These are phyloP conservation scores for Zymoseptoria pseudotritici DNA, from an alignment of 2,329 filamentous ascomycete species.

Conservation along the genomic window DNA sequence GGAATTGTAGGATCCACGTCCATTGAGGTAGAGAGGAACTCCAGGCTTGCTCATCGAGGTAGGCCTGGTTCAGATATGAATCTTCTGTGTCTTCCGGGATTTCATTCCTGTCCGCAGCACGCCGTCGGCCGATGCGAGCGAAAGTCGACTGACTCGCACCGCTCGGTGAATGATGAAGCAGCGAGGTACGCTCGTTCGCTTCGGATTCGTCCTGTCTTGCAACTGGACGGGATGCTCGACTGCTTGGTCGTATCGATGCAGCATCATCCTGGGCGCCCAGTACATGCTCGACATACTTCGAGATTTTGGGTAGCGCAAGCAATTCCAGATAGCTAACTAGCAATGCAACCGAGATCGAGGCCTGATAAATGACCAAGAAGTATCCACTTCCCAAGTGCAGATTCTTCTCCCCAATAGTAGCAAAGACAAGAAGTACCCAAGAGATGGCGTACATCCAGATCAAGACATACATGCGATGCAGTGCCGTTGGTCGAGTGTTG, in stretches of 20 bases:
- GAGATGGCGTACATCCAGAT: constrained; percentile 75
- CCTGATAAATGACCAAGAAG: constrained; percentile 71
- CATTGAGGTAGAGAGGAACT: constrained; percentile 69
- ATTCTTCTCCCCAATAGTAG: constrained; percentile 70
- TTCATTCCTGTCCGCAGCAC: constrained; percentile 32
- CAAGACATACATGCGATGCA: constrained; percentile 72
- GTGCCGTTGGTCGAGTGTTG: constrained; percentile 72
- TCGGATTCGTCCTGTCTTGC: constrained; percentile 12
- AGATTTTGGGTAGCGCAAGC: constrained; percentile 57
- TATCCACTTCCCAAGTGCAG: constrained; percentile 70
- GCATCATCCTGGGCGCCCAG: constrained; percentile 28
- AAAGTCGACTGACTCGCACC: constrained; percentile 41
- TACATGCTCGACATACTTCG: constrained; percentile 57
- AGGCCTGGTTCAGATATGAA: constrained; percentile 35
- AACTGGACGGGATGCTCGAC: constrained; percentile 21
- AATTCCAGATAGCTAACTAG: constrained; percentile 75
- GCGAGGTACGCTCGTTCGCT: constrained; percentile 50
- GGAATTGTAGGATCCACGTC: constrained; percentile 82
- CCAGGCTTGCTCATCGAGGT: constrained; percentile 76
- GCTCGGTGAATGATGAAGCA: constrained; percentile 44
- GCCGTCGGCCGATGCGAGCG: constrained; percentile 42
- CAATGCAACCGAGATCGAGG: constrained; percentile 64
- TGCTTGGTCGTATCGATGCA: constrained; percentile 20
- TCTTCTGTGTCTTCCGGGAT: constrained; percentile 23
- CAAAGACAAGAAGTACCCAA: constrained; percentile 64